Evolutionary conservation across 495 filamentous ascomycete genomes (phyloP), one percentile per base, ranked within the genome.

Genomic region (Filosporella fistucella): DNA sequence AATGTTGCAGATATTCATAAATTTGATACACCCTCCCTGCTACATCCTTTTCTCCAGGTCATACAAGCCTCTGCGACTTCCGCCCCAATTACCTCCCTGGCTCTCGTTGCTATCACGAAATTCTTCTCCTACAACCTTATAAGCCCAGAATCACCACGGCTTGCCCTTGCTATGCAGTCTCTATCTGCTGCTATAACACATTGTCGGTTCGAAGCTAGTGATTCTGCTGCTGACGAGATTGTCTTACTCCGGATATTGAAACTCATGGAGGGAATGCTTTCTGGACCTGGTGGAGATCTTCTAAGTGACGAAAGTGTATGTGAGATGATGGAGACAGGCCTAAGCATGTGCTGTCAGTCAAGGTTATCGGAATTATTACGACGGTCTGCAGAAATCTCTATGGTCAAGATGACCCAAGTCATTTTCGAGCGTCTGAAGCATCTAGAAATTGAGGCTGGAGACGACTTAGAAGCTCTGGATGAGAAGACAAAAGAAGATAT

Each of bases 371-470:
- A 96, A 57, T 80, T 97, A 9, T 72, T 99, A 14, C 77, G 91
- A 44, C 77, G 90, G 50, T 91, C 89, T 18, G 94, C 94, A 1
- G 93, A 99, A 63, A 93, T 95, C 64, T 85, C 89, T 45, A 97
- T 97, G 94, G 85, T 96, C 44, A 86, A 86, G 50, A 99, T 99
- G 91, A 96, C 91, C 61, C 94, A 97, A 65, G 86, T 91, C 48
- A 93, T 97, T 42, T 99, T 99, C 63, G 84, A 87, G 65, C 81
- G 94, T 26, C 67, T 99, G 26, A 94, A 96, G 53, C 77, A 88
- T 51, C 68, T 98, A 14, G 87, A 96, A 57, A 75, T 84, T 26
- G 81, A 88, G 60, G 73, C 76, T 36, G 74, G 77, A 33, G 72
- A 79, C 56, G 73, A 85, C 58, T 55, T 71, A 38, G 71, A 78